Conservation (phyloP, 352 stramenopile species). For the Pythium rishiriense region DNA sequence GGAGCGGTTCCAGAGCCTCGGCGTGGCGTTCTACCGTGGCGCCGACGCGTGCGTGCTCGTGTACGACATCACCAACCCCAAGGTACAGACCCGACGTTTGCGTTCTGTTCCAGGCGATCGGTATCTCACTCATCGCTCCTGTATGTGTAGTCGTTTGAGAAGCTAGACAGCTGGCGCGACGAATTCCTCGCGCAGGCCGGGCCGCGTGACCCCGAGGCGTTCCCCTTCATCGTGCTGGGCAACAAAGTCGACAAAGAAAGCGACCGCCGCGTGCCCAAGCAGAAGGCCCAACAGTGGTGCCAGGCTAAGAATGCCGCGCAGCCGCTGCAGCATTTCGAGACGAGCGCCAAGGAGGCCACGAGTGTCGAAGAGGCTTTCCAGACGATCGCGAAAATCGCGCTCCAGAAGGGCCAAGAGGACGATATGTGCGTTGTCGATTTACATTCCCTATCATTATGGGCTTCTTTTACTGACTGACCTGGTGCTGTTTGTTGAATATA, state of each 20-base stretch:
- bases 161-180: conserved; percentile 96
- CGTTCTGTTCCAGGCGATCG: too few species aligned
- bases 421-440: conserved; percentile 60
- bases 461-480: background rate
- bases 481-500: conserved; percentile 6
- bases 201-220: conserved; percentile 89
- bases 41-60: conserved; percentile 98
- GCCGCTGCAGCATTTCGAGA: conserved; percentile 97
- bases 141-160: conserved; percentile 92
- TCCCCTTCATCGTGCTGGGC: conserved; percentile 98
- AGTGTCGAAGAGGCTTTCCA: conserved; percentile 98
- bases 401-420: conserved; percentile 86
- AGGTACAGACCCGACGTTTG: too few species aligned
- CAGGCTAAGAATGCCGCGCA: conserved; percentile 83
- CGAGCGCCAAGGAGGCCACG: conserved; percentile 96
- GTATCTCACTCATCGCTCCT: background rate
- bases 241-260: conserved; percentile 98
- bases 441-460: background rate
- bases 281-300: conserved; percentile 94
- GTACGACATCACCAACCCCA: conserved; percentile 99
- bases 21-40: conserved; percentile 98
- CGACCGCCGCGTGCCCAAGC: conserved; percentile 84
- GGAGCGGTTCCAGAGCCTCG: conserved; percentile 98
- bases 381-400: conserved; percentile 88
- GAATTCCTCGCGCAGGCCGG: conserved; percentile 96